A percentile compares a stretch with the other conserved stretches of the same genome.
These are phyloP conservation scores for Globisporangium polare DNA, from an alignment of 352 stramenopile species.

Conservation along the genomic window DNA sequence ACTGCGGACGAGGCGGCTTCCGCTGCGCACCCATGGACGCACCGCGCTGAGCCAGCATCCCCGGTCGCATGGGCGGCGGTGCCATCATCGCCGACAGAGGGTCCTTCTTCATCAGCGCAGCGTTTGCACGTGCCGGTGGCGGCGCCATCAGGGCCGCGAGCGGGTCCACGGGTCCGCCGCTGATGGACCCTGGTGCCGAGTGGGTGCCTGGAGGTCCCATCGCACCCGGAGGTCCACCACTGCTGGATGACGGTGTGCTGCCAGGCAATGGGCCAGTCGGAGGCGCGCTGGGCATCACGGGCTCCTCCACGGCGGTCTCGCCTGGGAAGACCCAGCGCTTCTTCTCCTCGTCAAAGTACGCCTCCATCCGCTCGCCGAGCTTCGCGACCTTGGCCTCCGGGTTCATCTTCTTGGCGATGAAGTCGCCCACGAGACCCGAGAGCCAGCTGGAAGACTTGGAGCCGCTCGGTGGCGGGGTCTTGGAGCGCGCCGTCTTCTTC, in stretches of 20 bases:
- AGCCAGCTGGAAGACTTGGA: conserved; percentile 57
- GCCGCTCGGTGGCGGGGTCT: conserved; percentile 75
- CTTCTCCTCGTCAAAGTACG: conserved; percentile 76
- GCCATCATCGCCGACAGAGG: conserved; percentile 86
- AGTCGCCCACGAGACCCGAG: conserved; percentile 36
- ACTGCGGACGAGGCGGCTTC: conserved; percentile 73
- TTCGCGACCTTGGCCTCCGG: conserved; percentile 81
- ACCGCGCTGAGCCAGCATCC: conserved; percentile 32
- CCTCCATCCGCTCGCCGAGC: conserved; percentile 72
- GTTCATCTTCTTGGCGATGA: conserved; percentile 77
- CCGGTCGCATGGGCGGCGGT: conserved; percentile 45
- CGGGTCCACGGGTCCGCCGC: conserved; percentile 45
- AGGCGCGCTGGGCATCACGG: conserved; percentile 57
- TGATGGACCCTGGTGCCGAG: conserved; percentile 69
- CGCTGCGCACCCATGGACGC: conserved; percentile 28
- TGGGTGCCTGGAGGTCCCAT: conserved; percentile 39
- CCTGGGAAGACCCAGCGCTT: conserved; percentile 89
- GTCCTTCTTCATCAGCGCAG: conserved; percentile 78
- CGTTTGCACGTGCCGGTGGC: conserved; percentile 45
- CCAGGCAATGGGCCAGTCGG: conserved; percentile 58
- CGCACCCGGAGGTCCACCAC: conserved; percentile 21
- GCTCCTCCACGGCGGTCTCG: conserved; percentile 62
- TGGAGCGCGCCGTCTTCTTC: conserved; percentile 64
- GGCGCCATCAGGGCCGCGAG: conserved; percentile 80
- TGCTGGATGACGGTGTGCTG: conserved; percentile 38